phyloP scores from a whole-genome alignment of 495 filamentous ascomycete genomes.

The Pseudevernia furfuracea region DNA sequence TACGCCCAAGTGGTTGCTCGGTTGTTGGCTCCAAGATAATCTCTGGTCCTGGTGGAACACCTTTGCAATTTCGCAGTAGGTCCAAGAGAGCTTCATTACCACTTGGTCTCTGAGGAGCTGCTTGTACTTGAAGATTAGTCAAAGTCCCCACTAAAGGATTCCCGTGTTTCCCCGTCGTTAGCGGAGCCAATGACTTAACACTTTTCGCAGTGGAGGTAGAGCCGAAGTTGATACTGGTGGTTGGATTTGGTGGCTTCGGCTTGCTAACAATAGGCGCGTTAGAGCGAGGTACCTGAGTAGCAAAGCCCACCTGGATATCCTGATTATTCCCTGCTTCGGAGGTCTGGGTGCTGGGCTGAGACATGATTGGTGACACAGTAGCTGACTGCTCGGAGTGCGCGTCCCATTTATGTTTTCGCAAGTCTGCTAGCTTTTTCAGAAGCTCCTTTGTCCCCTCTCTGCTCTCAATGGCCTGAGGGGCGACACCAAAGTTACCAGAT shows the following conservation, averaged over 20 bases:
- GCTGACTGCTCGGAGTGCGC: conserved; percentile 23
- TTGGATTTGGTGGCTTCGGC: neutral
- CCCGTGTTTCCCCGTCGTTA: neutral
- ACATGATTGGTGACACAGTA: conserved; percentile 9
- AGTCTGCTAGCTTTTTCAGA: conserved; percentile 18
- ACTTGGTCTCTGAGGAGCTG: neutral
- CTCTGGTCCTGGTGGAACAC: neutral
- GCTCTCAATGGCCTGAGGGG: conserved; percentile 21
- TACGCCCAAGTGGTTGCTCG: neutral
- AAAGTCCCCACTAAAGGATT: neutral
- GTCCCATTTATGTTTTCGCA: conserved; percentile 22
- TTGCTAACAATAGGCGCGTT: neutral
- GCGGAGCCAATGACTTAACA: neutral
- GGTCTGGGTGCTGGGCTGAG: conserved; percentile 4
- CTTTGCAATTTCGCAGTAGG: neutral
- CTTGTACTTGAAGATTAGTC: neutral
- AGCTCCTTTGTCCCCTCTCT: conserved; percentile 7
- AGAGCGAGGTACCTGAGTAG: conserved; percentile 13
- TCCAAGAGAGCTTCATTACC: neutral
- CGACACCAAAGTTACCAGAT: conserved; percentile 25
- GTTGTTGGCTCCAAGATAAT: neutral
- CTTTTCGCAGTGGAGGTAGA: neutral
- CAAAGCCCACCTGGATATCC: conserved; percentile 13
- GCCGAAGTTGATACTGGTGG: neutral
- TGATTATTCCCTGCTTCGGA: neutral